These are phyloP conservation scores for Lentithecium fluviatile DNA, from an alignment of 495 filamentous ascomycete species.

Conservation along the genomic window DNA sequence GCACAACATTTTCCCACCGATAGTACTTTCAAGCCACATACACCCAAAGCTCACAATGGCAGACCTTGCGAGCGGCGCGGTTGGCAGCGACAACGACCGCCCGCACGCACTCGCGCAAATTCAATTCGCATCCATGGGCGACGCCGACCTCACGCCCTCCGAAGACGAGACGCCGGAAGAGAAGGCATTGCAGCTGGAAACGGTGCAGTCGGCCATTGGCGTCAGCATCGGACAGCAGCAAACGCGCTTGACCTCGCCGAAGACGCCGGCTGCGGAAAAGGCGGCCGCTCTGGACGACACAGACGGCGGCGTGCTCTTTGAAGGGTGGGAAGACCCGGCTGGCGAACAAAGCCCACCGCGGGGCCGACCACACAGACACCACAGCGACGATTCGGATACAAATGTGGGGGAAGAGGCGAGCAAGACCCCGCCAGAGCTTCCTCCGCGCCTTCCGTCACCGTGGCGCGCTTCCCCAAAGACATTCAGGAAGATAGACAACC, in stretches of 20 bases:
- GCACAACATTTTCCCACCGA: neutral
- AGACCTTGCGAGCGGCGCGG: neutral
- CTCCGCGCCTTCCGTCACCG: conserved; percentile 47
- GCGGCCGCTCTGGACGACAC: conserved; percentile 61
- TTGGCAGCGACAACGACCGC: neutral
- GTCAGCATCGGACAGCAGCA: conserved; percentile 73
- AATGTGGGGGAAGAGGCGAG: neutral
- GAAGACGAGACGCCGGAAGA: conserved; percentile 33
- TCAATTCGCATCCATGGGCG: conserved; percentile 29
- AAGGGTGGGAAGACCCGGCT: conserved; percentile 13
- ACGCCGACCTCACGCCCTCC: conserved; percentile 32
- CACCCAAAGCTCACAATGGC: conserved; percentile 6
- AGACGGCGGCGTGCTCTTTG: conserved; percentile 47
- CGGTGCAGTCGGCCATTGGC: conserved; percentile 66
- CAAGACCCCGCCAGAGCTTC: conserved; percentile 3
- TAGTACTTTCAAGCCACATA: neutral
- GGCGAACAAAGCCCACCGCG: conserved; percentile 5
- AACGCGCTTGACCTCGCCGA: conserved; percentile 66
- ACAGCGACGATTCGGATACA: conserved; percentile 8
- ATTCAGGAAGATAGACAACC: conserved; percentile 20
- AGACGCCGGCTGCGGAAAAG: conserved; percentile 75
- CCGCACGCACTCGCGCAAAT: conserved; percentile 31
- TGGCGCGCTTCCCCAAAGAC: conserved; percentile 53
- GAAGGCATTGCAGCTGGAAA: conserved; percentile 44
- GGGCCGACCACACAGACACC: neutral